Conservation (phyloP, 768 basidiomycete species). For the Serendipita indica region DNA sequence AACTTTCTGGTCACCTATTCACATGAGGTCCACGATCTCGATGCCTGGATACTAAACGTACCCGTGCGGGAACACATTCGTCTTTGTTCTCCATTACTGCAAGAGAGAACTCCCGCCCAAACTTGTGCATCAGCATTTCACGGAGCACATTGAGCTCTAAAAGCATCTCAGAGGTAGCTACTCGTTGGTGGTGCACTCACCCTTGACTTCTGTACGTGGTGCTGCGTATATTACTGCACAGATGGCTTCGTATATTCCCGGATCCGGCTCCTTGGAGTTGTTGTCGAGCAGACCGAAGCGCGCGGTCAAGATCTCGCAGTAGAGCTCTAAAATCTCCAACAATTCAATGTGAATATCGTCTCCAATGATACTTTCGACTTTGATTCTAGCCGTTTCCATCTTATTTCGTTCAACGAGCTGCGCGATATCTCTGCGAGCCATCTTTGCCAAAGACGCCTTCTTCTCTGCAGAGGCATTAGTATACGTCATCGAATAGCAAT, state of each 20-base stretch:
- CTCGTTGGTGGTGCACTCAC: conserved; percentile 23
- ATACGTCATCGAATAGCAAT: conserved; percentile 18
- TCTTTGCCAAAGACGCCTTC: conserved; percentile 72
- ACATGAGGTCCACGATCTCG: neutral
- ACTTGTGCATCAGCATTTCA: conserved; percentile 93
- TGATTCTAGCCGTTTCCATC: conserved; percentile 70
- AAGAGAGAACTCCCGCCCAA: conserved; percentile 76
- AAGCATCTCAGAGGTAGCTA: neutral
- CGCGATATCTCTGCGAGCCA: conserved; percentile 64
- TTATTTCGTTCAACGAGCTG: conserved; percentile 63
- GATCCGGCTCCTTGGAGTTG: conserved; percentile 74
- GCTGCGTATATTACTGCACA: conserved; percentile 82
- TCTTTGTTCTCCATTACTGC: conserved; percentile 78
- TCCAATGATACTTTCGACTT: conserved; percentile 75
- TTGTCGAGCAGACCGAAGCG: conserved; percentile 86
- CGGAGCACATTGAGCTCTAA: conserved; percentile 78
- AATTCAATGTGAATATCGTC: conserved; percentile 78
- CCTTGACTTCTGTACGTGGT: conserved; percentile 81
- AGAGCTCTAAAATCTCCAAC: conserved; percentile 83
- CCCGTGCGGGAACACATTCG: conserved; percentile 68
- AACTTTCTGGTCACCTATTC: conserved; percentile 64
- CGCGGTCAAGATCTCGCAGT: conserved; percentile 84
- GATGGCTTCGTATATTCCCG: conserved; percentile 73
- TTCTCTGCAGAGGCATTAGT: conserved; percentile 38
- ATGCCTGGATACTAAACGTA: conserved; percentile 25